Percentiles rank a stretch among this genome's conserved stretches.
Conservation (phyloP, 2,329 filamentous ascomycete species). For the Macrophomina tecta region DNA sequence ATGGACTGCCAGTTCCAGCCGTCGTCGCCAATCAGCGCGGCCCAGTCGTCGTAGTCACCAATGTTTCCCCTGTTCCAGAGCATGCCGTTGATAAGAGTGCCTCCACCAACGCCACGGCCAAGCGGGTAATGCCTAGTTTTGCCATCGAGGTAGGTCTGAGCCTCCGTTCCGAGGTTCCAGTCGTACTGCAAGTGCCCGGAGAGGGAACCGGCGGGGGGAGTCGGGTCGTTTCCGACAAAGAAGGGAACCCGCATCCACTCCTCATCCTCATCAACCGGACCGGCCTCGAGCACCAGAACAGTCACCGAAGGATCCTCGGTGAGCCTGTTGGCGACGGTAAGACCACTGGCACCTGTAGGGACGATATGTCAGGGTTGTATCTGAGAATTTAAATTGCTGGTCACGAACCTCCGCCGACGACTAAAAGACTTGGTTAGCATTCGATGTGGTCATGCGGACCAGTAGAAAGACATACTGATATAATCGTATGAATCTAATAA, state of each 20-base stretch:
- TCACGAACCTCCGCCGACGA: conserved; percentile 27
- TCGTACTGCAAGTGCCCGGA: conserved; percentile 40
- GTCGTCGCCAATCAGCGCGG: conserved; percentile 21
- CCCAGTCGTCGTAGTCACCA: conserved; percentile 31
- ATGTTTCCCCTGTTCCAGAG: conserved; percentile 25
- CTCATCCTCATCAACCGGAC: conserved; percentile 35
- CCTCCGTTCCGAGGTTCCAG: conserved; percentile 39
- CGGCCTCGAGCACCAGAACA: conserved; percentile 40
- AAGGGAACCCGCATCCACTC: conserved; percentile 29
- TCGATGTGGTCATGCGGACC: not conserved
- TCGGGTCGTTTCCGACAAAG: conserved; percentile 22
- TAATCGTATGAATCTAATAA: conserved; percentile 23
- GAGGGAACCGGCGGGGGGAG: conserved; percentile 38
- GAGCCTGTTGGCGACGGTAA: conserved; percentile 37
- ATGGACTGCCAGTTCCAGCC: conserved; percentile 41
- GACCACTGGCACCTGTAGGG: conserved; percentile 16
- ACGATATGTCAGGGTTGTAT: not conserved
- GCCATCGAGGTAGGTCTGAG: conserved; percentile 32
- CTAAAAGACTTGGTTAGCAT: conserved; percentile 6
- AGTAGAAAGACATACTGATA: not conserved
- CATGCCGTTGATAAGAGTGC: conserved; percentile 31
- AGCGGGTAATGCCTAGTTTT: conserved; percentile 24
- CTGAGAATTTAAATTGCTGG: not conserved
- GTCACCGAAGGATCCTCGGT: conserved; percentile 38
- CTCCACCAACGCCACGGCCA: conserved; percentile 31